These are phyloP conservation scores for Brasilioporus rufonigricans DNA, from an alignment of 768 basidiomycete species.

Conservation along the genomic window DNA sequence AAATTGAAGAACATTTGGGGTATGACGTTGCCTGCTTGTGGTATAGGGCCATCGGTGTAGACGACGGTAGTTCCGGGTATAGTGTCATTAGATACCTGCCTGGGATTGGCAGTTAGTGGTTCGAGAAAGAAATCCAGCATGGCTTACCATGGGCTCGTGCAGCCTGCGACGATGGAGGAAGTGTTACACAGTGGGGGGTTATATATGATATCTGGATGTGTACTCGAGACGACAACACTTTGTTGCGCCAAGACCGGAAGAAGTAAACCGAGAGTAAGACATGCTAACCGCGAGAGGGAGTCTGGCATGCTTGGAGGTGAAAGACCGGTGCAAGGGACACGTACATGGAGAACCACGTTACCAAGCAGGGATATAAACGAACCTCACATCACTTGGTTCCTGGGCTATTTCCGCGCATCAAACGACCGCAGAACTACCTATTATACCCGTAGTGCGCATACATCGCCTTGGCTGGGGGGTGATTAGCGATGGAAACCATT, in stretches of 20 bases:
- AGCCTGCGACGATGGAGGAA: constrained; percentile 10
- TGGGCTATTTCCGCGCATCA: constrained; percentile 12
- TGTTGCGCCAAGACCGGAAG: constrained; percentile 16
- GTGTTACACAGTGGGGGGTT: constrained; percentile 24
- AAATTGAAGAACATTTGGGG: constrained; percentile 60
- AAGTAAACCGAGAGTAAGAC: constrained; percentile 11
- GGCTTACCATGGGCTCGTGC: constrained; percentile 28
- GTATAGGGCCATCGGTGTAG: constrained; percentile 44
- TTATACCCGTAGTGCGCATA: no score
- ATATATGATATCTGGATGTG: constrained; percentile 26
- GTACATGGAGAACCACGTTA: not conserved
- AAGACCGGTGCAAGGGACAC: constrained; percentile 1
- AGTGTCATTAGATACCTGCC: constrained; percentile 22
- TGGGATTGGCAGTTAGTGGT: constrained; percentile 1
- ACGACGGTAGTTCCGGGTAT: constrained; percentile 15
- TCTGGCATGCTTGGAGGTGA: constrained; percentile 20
- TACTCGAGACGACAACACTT: constrained; percentile 22
- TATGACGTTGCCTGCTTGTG: constrained; percentile 40
- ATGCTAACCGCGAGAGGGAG: constrained; percentile 15
- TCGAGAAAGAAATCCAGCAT: no score
- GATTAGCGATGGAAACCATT: no score
- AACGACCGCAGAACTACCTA: not conserved
- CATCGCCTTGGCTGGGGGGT: not conserved
- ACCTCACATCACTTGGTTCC: not conserved
- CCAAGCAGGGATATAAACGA: constrained; percentile 3